Percentiles rank a stretch among this genome's conserved stretches.
These are phyloP conservation scores for Solanum microdontum DNA, from an alignment of 257 asterid genomes.

Conservation along the genomic window DNA sequence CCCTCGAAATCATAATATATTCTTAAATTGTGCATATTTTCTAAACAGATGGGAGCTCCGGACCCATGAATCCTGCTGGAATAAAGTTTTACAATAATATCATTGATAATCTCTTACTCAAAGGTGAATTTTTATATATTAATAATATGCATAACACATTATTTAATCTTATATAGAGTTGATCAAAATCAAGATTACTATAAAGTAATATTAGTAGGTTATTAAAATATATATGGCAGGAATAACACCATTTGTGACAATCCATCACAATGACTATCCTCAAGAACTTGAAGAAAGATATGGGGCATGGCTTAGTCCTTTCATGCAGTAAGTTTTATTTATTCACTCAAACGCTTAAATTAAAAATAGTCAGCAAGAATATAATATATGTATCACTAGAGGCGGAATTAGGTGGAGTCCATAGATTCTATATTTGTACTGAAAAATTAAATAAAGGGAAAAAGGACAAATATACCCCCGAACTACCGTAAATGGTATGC, in stretches of 20 bases:
- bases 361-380: background rate
- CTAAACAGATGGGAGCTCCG: conserved; percentile 41
- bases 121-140: conserved; percentile 20
- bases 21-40: background rate
- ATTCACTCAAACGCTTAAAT: background rate
- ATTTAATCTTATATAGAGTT: background rate
- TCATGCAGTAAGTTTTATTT: conserved; percentile 6
- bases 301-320: conserved; percentile 25
- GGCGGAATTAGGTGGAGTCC: background rate
- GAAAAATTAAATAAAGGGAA: no score
- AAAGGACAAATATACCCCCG: no score
- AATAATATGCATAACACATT: background rate
- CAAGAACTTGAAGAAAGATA: conserved; percentile 16
- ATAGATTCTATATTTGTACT: no score
- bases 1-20: background rate
- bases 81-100: conserved; percentile 41
- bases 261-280: conserved; percentile 20
- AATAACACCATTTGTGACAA: conserved; percentile 25
- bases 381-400: background rate
- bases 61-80: conserved; percentile 40
- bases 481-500: no score
- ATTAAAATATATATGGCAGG: conserved; percentile 4
- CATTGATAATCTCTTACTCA: conserved; percentile 36
- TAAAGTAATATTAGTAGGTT: background rate
- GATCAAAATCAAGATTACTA: background rate